Percentiles rank a stretch among this genome's conserved stretches.
Evolutionary conservation across 1,284 basidiomycete species (phyloP).

Genomic region (Trametes versicolor): DNA sequence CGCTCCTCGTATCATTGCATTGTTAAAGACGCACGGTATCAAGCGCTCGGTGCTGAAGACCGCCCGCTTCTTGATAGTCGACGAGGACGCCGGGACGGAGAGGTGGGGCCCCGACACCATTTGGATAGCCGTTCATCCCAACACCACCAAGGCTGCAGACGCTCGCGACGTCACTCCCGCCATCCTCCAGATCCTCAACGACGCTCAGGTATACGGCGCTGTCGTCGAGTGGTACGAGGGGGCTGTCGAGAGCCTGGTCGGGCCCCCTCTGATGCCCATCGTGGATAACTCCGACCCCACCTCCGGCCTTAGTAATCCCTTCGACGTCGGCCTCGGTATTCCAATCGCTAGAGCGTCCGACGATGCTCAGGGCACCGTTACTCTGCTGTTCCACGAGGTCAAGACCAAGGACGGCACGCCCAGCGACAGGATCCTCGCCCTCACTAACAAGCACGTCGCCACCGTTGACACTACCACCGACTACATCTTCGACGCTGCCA

Average conservation of each 20-base stretch:
- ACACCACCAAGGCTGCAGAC: conserved; percentile 45
- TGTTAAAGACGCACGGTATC: conserved; percentile 45
- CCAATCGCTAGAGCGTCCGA: conserved; percentile 43
- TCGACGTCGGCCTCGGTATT: conserved; percentile 43
- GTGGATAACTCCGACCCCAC: conserved; percentile 37
- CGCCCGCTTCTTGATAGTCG: conserved; percentile 47
- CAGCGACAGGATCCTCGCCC: conserved; percentile 40
- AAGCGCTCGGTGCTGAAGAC: conserved; percentile 46
- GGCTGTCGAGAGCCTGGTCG: conserved; percentile 40
- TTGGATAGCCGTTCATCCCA: conserved; percentile 51
- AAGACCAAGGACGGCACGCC: conserved; percentile 35
- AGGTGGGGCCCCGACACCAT: conserved; percentile 46
- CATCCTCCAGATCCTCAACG: conserved; percentile 49
- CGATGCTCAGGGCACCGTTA: conserved; percentile 37
- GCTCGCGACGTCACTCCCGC: conserved; percentile 47
- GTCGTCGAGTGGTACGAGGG: conserved; percentile 27
- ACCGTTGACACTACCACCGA: conserved; percentile 39
- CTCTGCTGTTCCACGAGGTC: conserved; percentile 38
- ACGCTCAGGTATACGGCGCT: conserved; percentile 9
- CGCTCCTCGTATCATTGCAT: conserved; percentile 47
- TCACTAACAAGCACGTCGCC: conserved; percentile 40
- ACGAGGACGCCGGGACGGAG: conserved; percentile 42
- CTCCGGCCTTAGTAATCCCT: conserved; percentile 40
- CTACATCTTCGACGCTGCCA: conserved; percentile 41
- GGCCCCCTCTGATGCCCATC: conserved; percentile 41